Evolutionary conservation across 768 basidiomycete species (phyloP).

Genomic region (Rhizopogon roseolus): DNA sequence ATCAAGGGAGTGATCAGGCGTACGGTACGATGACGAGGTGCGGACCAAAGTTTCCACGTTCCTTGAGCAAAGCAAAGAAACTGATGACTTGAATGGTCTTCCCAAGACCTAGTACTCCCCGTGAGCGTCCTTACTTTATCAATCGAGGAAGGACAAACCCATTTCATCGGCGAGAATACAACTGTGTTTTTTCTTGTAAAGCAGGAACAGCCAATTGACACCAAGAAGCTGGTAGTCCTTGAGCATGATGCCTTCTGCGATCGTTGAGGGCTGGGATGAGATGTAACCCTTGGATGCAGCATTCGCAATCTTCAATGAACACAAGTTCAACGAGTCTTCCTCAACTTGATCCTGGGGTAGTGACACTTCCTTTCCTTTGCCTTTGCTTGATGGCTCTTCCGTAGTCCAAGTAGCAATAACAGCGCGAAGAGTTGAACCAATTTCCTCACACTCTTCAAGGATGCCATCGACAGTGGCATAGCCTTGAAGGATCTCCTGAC

Average conservation of each 20-base stretch:
- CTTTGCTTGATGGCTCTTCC: constrained; percentile 24
- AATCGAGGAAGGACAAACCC: constrained; percentile 53
- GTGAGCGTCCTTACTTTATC: constrained; percentile 6
- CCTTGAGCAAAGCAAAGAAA: constrained; percentile 87
- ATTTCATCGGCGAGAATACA: constrained; percentile 99
- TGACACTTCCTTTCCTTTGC: constrained; percentile 33
- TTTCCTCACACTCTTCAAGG: constrained; percentile 82
- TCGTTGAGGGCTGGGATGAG: constrained; percentile 62
- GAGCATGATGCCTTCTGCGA: constrained; percentile 65
- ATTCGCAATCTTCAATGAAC: constrained; percentile 38
- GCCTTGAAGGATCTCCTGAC: constrained; percentile 75
- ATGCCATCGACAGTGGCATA: constrained; percentile 88
- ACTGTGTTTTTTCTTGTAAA: constrained; percentile 76
- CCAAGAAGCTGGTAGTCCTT: constrained; percentile 98
- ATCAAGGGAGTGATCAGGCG: constrained; percentile 27
- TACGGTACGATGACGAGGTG: constrained; percentile 96
- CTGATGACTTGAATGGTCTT: constrained; percentile 99
- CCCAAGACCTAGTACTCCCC: constrained; percentile 66
- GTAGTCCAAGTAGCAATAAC: constrained; percentile 78
- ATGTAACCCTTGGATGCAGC: constrained; percentile 60
- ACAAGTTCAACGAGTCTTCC: constrained; percentile 61
- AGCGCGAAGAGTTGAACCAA: constrained; percentile 67
- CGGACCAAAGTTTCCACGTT: constrained; percentile 72
- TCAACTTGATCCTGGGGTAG: constrained; percentile 35
- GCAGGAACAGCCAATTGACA: constrained; percentile 93